A percentile compares a stretch with the other conserved stretches of the same genome.
These are phyloP conservation scores for Trichosporon asahii DNA, from an alignment of 1,284 basidiomycete species.

Conservation along the genomic window DNA sequence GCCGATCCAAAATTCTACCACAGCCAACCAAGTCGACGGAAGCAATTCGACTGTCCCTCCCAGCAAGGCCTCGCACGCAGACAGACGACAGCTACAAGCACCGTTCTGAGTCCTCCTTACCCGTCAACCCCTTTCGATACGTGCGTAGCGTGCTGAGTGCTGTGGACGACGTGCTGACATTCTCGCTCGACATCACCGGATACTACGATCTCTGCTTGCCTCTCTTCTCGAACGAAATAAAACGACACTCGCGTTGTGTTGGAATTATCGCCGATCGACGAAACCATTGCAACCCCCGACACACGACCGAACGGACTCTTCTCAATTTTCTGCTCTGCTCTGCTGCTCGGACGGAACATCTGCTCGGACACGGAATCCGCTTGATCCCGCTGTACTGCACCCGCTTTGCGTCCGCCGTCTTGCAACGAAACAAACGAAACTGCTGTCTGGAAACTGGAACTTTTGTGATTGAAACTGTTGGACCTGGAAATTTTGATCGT, in stretches of 20 bases:
- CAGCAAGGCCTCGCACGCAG: background rate
- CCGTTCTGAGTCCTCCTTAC: background rate
- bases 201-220: background rate
- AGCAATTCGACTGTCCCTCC: background rate
- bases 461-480: background rate
- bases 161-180: conserved; percentile 5
- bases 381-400: background rate
- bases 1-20: conserved; percentile 5
- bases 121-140: conserved; percentile 3
- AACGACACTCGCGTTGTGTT: background rate
- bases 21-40: background rate
- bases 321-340: background rate
- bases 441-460: background rate
- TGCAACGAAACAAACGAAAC: too few relatives aligned
- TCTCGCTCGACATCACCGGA: background rate
- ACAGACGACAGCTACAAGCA: background rate
- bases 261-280: conserved; percentile 14
- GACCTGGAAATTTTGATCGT: conserved; percentile 4
- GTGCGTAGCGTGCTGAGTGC: background rate
- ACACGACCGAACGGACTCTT: background rate
- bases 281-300: background rate
- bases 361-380: background rate
- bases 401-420: too few relatives aligned
- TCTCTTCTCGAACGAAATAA: background rate
- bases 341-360: background rate